These are phyloP conservation scores for Podaxis rugospora DNA, from an alignment of 768 basidiomycete genomes.

Conservation along the genomic window DNA sequence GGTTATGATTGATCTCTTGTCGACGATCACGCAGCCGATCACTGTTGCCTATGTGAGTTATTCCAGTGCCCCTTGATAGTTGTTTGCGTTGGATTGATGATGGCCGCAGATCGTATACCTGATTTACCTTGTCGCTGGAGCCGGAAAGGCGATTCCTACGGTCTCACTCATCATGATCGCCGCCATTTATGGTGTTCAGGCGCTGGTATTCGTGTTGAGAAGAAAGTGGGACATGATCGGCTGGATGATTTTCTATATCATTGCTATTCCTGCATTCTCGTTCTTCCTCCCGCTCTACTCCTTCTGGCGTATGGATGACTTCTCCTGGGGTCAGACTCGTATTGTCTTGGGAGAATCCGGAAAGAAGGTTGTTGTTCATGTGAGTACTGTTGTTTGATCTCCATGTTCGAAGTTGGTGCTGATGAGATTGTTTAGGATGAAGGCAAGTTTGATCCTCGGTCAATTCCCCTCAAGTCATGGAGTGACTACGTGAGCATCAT, in stretches of 20 bases:
- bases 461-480: conserved; percentile 96
- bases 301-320: conserved; percentile 98
- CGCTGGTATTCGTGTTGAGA: conserved; percentile 84
- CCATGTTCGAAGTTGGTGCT: conserved; percentile 8
- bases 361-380: conserved; percentile 94
- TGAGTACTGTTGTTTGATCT: conserved; percentile 33
- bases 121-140: conserved; percentile 69
- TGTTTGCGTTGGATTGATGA: background rate
- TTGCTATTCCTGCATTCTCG: conserved; percentile 91
- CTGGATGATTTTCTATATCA: conserved; percentile 95
- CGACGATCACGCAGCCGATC: conserved; percentile 80
- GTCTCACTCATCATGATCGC: conserved; percentile 90
- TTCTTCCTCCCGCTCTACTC: conserved; percentile 92
- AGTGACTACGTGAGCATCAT: conserved; percentile 74
- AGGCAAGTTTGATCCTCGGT: conserved; percentile 92
- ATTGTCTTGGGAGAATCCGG: conserved; percentile 91
- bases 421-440: conserved; percentile 61
- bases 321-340: conserved; percentile 94
- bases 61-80: conserved; percentile 5
- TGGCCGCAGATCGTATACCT: conserved; percentile 74
- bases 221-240: conserved; percentile 99
- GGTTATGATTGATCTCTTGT: conserved; percentile 94
- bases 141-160: conserved; percentile 65
- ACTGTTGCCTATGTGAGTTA: conserved; percentile 84
- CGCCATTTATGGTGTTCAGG: conserved; percentile 93